phyloP scores from a whole-genome alignment of 441 rosid genomes.

The Bruguiera hainesii region DNA sequence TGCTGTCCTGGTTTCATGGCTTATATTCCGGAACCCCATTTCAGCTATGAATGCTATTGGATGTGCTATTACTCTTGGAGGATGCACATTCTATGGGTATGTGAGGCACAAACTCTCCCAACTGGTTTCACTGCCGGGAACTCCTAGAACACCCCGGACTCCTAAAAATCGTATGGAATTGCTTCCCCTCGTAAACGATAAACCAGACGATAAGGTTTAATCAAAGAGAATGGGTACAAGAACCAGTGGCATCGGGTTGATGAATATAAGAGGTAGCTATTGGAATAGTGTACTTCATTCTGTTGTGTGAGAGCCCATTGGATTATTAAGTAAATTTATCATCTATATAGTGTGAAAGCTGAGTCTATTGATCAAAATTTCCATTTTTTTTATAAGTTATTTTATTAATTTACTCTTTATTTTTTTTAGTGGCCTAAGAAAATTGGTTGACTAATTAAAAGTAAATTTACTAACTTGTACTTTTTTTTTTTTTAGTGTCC shows the following conservation, averaged over 20 bases:
- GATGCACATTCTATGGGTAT: conserved; percentile 94
- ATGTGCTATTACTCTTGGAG: conserved; percentile 81
- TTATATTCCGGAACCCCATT: conserved; percentile 92
- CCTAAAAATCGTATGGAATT: conserved; percentile 73
- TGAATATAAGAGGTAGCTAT: not conserved
- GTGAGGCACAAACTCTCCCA: conserved; percentile 84
- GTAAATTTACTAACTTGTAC: too few species aligned
- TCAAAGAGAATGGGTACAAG: conserved; percentile 6
- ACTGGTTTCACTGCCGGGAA: conserved; percentile 61
- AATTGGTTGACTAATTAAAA: too few species aligned
- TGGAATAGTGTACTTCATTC: not conserved
- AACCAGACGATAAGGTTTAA: conserved; percentile 80
- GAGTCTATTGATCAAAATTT: too few species aligned
- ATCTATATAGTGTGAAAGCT: not conserved
- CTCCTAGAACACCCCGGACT: conserved; percentile 75
- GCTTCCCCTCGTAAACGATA: conserved; percentile 90
- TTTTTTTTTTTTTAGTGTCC: too few species aligned
- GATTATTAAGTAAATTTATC: conserved; percentile 17
- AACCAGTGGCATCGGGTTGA: conserved; percentile 11
- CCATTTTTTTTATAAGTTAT: too few species aligned
- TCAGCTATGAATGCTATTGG: conserved; percentile 82
- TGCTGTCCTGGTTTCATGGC: conserved; percentile 92
- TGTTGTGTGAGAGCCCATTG: conserved; percentile 18
- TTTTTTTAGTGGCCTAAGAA: too few species aligned
- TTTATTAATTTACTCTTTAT: too few species aligned